phyloP scores from a whole-genome alignment of 345 rosid genomes.

The Euphorbia lathyris region DNA sequence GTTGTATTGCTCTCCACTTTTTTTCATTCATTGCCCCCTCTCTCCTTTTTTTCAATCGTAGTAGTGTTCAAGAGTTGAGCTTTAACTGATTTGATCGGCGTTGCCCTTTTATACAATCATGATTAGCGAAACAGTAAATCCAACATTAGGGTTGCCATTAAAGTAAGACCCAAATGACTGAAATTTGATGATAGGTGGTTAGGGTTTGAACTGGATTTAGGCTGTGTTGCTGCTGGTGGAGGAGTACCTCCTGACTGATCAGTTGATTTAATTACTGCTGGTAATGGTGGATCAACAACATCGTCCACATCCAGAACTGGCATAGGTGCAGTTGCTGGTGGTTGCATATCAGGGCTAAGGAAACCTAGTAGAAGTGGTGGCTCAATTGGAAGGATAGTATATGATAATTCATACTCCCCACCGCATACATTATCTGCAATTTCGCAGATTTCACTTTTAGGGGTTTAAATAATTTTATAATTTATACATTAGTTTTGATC shows the following conservation, averaged over 20 bases:
- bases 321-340: constrained; percentile 31
- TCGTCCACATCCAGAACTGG: constrained; percentile 51
- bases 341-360: constrained; percentile 1
- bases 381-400: constrained; percentile 46
- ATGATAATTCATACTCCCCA: constrained; percentile 22
- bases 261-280: constrained; percentile 37
- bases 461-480: not conserved
- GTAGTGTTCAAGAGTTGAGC: not conserved
- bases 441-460: not conserved
- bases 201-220: constrained; percentile 29
- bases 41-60: not conserved
- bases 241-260: not conserved
- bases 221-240: constrained; percentile 11
- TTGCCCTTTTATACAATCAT: not conserved
- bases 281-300: constrained; percentile 77
- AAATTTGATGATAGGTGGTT: constrained; percentile 13
- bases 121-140: constrained; percentile 20
- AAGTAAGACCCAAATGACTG: constrained; percentile 32
- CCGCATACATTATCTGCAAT: constrained; percentile 66
- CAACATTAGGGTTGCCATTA: constrained; percentile 34
- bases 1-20: not conserved
- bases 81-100: not conserved
- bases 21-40: not conserved
- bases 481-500: not conserved
- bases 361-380: constrained; percentile 43